Conservation (phyloP, 495 filamentous ascomycete genomes). For the Articulospora tetracladia region DNA sequence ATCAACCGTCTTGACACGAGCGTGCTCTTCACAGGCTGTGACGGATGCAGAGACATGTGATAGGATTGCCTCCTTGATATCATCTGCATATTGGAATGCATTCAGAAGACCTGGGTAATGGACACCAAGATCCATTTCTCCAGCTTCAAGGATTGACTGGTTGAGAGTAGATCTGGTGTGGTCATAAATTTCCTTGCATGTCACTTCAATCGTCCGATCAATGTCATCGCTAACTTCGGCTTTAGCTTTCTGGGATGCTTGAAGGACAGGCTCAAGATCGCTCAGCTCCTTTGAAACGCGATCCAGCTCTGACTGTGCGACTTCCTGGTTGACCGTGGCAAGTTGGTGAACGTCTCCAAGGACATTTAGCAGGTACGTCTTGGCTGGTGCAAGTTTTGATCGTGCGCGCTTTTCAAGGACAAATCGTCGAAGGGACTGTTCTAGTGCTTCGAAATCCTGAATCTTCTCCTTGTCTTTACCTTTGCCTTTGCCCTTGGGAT, state of each 20-base stretch:
- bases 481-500: constrained; percentile 79
- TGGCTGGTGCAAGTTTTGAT: constrained; percentile 93
- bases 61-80: constrained; percentile 87
- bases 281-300: constrained; percentile 75
- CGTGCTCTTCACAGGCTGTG: constrained; percentile 75
- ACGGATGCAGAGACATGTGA: constrained; percentile 79
- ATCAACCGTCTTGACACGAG: constrained; percentile 68
- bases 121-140: constrained; percentile 72
- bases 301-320: constrained; percentile 81
- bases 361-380: constrained; percentile 93
- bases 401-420: constrained; percentile 93
- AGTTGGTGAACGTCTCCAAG: constrained; percentile 79
- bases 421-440: constrained; percentile 84
- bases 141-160: constrained; percentile 67
- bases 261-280: constrained; percentile 79
- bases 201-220: constrained; percentile 77
- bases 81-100: constrained; percentile 90
- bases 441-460: constrained; percentile 83
- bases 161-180: constrained; percentile 72
- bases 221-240: constrained; percentile 78
- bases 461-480: constrained; percentile 85
- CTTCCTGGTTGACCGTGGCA: constrained; percentile 81
- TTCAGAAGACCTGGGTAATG: constrained; percentile 80
- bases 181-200: constrained; percentile 78
- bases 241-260: constrained; percentile 77